Percentiles rank a stretch among this genome's conserved stretches.
phyloP scores from a whole-genome alignment of 257 asterid genomes.

The Salvia splendens region DNA sequence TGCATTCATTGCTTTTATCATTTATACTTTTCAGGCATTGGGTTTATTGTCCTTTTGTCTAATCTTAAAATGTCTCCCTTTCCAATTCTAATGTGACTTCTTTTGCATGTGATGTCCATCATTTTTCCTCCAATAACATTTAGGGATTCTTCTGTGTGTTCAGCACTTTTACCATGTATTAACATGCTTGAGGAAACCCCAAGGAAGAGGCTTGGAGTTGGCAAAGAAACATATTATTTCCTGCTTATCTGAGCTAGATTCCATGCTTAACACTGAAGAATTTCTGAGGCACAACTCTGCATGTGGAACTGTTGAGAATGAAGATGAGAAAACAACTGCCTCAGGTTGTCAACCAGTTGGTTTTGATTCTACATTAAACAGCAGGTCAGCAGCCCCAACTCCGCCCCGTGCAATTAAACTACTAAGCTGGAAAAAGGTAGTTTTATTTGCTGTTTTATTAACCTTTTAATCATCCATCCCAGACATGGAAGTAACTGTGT shows the following conservation, averaged over 20 bases:
- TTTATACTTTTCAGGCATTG: constrained; percentile 9
- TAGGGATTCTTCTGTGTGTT: constrained; percentile 34
- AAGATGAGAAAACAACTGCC: constrained; percentile 78
- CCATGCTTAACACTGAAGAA: constrained; percentile 72
- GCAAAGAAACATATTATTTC: constrained; percentile 84
- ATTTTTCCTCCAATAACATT: constrained; percentile 32
- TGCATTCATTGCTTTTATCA: not conserved
- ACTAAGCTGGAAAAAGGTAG: constrained; percentile 87
- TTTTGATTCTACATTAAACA: constrained; percentile 90
- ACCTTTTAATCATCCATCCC: constrained; percentile 10
- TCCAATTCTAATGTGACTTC: not conserved
- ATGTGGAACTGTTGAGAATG: constrained; percentile 41
- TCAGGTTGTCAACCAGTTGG: constrained; percentile 91
- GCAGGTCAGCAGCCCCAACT: constrained; percentile 95
- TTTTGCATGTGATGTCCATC: constrained; percentile 13
- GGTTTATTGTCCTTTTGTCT: constrained; percentile 9
- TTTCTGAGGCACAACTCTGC: constrained; percentile 55
- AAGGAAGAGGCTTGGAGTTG: constrained; percentile 96
- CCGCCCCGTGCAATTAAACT: constrained; percentile 90
- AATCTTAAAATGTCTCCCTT: not conserved
- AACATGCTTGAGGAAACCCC: constrained; percentile 83
- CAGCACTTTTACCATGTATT: constrained; percentile 92
- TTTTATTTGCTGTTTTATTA: constrained; percentile 30
- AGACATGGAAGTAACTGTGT: constrained; percentile 1
- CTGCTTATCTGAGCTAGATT: constrained; percentile 82